Evolutionary conservation across 306 rosid genomes (phyloP).

Genomic region (Abrus pulchellus): DNA sequence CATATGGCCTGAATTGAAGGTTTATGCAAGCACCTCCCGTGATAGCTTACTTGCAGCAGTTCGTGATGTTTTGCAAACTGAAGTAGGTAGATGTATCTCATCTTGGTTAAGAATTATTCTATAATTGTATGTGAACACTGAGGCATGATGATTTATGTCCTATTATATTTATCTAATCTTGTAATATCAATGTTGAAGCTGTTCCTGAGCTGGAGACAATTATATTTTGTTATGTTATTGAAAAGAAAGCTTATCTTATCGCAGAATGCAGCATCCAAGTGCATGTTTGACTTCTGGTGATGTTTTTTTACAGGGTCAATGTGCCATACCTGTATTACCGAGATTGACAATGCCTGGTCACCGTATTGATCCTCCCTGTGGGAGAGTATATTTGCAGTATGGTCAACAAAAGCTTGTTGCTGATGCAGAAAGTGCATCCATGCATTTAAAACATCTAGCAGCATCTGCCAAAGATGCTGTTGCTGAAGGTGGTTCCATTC

Average conservation of each 20-base stretch:
- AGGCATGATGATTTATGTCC: conserved; percentile 12
- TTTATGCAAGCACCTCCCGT: conserved; percentile 98
- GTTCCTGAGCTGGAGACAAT: conserved; percentile 35
- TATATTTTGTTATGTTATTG: conserved; percentile 16
- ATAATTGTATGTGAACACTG: conserved; percentile 38
- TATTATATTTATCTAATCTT: conserved; percentile 1
- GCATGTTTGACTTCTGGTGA: conserved; percentile 54
- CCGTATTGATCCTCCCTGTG: conserved; percentile 97
- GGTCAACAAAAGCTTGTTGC: conserved; percentile 68
- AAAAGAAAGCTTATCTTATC: conserved; percentile 33
- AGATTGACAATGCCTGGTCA: conserved; percentile 99
- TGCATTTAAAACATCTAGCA: conserved; percentile 95
- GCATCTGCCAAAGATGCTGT: conserved; percentile 99
- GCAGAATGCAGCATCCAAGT: conserved; percentile 30
- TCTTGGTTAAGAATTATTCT: conserved; percentile 50
- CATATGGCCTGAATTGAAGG: conserved; percentile 64
- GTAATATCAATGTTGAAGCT: conserved; percentile 14
- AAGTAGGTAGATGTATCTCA: conserved; percentile 83
- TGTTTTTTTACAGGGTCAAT: conserved; percentile 77
- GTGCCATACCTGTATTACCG: conserved; percentile 91
- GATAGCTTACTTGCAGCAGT: conserved; percentile 97
- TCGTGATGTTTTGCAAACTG: conserved; percentile 92
- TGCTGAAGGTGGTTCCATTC: conserved; percentile 98
- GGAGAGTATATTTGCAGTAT: conserved; percentile 83
- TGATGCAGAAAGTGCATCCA: conserved; percentile 83